Evolutionary conservation across 2,329 filamentous ascomycete genomes (phyloP), one percentile per base, ranked within the genome.

Genomic region (Sporothrix curviconia): DNA sequence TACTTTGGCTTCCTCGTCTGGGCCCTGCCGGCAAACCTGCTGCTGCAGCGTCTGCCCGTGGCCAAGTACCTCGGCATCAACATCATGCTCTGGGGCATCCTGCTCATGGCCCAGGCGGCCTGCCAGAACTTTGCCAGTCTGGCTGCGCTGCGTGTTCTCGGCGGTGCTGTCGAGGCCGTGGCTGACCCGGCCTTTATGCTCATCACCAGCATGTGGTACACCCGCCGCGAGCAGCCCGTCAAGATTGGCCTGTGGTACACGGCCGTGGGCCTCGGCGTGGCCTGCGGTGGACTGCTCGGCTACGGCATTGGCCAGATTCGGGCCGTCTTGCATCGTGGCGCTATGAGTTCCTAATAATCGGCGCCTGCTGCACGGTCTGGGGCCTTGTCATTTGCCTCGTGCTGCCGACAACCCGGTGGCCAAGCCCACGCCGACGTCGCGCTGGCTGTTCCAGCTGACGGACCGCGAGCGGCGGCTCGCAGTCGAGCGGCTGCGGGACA

Each of bases 301-400:
- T 85, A 81, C 57, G 82, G 77, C 0, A 85, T 86, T 46, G 83
- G 83, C 1, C 75, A 83, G 61, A 82, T 83, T 62, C 72, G 75
- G 81, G 79, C 14, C 71, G 74, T 1, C 72, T 87, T 19, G 73
- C 78, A 0, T 79, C 78, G 0, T 88, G 84, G 84, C 82, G 81
- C 64, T 87, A 84, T 61, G 83, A 87, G 56, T 88, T 88, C 65
- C 69, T 89, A 15, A 78, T 88, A n/a, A 83, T 83, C 4, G 75
- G 75, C 7, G 74, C 79, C 1, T 72, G 86, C 19, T 86, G 82
- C 58, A 73, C 79, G 15, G 58, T 74, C 12, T 87, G 83, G 78
- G 84, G 80, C 1, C 74, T 85, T 7, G 69, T 82, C 11, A 79
- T 86, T 65, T 73, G 78, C 42, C 66, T 82, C 17, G 69, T 82